Evolutionary conservation across 2,329 filamentous ascomycete genomes (phyloP).

Genomic region (Penicillium sp.): DNA sequence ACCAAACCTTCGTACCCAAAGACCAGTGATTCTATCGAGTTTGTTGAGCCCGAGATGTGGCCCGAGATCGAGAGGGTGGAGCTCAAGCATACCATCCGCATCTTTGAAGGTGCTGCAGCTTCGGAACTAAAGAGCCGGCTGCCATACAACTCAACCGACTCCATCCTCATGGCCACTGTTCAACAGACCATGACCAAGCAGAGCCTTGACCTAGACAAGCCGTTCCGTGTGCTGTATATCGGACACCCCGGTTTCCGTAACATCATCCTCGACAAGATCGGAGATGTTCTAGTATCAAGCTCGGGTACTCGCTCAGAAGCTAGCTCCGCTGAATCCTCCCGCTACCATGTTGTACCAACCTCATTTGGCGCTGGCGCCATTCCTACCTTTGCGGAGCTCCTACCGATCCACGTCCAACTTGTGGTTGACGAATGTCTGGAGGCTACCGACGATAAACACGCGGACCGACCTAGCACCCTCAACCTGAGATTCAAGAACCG

Average conservation of each 20-base stretch:
- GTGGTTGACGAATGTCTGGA: constrained; percentile 50
- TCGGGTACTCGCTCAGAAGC: constrained; percentile 33
- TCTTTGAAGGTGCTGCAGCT: constrained; percentile 35
- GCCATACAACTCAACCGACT: constrained; percentile 29
- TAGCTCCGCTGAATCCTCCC: constrained; percentile 43
- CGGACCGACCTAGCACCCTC: constrained; percentile 34
- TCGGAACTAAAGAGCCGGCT: constrained; percentile 31
- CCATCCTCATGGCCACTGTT: constrained; percentile 41
- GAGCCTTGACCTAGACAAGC: constrained; percentile 42
- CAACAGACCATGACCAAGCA: constrained; percentile 47
- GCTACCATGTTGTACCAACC: constrained; percentile 51
- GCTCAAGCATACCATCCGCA: constrained; percentile 44
- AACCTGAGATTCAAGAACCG: constrained; percentile 42
- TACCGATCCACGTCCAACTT: constrained; percentile 50
- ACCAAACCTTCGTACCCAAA: constrained; percentile 35
- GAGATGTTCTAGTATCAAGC: constrained; percentile 48
- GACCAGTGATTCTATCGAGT: constrained; percentile 42
- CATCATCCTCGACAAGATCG: constrained; percentile 50
- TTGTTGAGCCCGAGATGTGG: constrained; percentile 44
- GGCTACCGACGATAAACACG: constrained; percentile 30
- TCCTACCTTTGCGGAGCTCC: constrained; percentile 51
- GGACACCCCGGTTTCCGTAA: constrained; percentile 42
- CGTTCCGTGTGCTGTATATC: constrained; percentile 48
- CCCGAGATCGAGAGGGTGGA: constrained; percentile 42
- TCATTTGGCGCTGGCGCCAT: constrained; percentile 48